phyloP scores from a whole-genome alignment of 139 green algal genomes.

The Picochlorum sp. region DNA sequence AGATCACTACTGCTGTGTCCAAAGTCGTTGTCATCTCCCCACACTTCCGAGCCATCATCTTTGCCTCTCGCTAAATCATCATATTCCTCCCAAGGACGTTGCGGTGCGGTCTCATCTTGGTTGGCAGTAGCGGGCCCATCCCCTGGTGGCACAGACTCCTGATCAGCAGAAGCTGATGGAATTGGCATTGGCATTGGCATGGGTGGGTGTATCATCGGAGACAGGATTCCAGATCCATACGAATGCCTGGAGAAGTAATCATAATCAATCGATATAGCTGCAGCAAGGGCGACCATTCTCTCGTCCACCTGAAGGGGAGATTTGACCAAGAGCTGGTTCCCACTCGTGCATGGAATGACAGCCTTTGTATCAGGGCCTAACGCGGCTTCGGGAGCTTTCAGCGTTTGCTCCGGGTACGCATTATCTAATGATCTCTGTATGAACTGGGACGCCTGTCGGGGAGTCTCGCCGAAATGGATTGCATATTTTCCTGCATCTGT shows the following conservation, averaged over 20 bases:
- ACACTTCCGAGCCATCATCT: slow-evolving; percentile 16
- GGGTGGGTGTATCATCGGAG: slow-evolving; percentile 21
- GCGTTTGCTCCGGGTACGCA: slow-evolving; percentile 36
- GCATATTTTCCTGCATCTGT: slow-evolving; percentile 73
- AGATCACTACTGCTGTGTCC: neutral
- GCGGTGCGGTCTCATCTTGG: neutral
- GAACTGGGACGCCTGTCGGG: slow-evolving; percentile 38
- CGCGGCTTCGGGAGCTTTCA: slow-evolving; percentile 40
- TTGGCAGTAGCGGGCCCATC: neutral
- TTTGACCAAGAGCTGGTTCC: slow-evolving; percentile 61
- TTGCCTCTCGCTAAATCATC: slow-evolving; percentile 11
- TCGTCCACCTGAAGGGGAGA: slow-evolving; percentile 40
- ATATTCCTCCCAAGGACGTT: neutral
- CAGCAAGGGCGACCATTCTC: slow-evolving; percentile 67
- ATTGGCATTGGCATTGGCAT: slow-evolving; percentile 17
- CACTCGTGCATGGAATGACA: slow-evolving; percentile 59
- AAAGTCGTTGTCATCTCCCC: slow-evolving; percentile 1
- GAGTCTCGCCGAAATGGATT: slow-evolving; percentile 67
- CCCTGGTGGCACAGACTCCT: neutral
- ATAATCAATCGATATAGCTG: slow-evolving; percentile 60
- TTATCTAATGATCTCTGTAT: slow-evolving; percentile 14
- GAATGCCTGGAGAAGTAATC: slow-evolving; percentile 57
- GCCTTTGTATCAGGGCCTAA: slow-evolving; percentile 30
- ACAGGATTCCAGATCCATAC: slow-evolving; percentile 27
- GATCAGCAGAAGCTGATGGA: neutral